Evolutionary conservation across 164 flowering plant species (phyloP).

Genomic region (Dillenia suffruticosa): DNA sequence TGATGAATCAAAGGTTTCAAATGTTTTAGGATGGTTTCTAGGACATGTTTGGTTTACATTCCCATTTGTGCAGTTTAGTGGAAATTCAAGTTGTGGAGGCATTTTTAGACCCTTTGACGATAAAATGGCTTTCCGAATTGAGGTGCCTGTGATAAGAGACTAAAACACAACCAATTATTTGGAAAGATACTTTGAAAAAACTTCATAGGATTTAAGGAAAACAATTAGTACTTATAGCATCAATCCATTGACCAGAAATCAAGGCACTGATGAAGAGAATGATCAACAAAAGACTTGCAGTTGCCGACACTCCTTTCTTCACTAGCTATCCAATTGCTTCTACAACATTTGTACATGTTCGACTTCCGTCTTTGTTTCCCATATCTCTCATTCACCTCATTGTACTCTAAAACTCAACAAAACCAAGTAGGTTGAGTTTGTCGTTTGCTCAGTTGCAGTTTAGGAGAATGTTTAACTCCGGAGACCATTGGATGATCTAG

Average conservation of each 20-base stretch:
- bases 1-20: not conserved
- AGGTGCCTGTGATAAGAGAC: not conserved
- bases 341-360: too few relatives aligned
- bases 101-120: not conserved
- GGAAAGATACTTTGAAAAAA: too few relatives aligned
- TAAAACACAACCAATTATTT: not conserved
- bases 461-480: too few relatives aligned
- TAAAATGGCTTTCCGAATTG: not conserved
- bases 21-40: conserved; percentile 3
- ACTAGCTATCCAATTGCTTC: too few relatives aligned
- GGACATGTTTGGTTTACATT: conserved; percentile 10
- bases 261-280: conserved; percentile 1
- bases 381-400: too few relatives aligned
- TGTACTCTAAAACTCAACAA: too few relatives aligned
- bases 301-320: not conserved
- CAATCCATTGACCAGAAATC: conserved; percentile 8
- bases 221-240: not conserved
- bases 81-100: not conserved
- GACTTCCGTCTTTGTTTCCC: too few relatives aligned
- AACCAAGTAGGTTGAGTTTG: too few relatives aligned
- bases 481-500: too few relatives aligned
- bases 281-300: not conserved
- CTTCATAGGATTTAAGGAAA: too few relatives aligned
- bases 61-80: conserved; percentile 10
- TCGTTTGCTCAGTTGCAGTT: too few relatives aligned